These are phyloP conservation scores for Scytalidium sp. DNA, from an alignment of 2,329 filamentous ascomycete genomes.

Conservation along the genomic window DNA sequence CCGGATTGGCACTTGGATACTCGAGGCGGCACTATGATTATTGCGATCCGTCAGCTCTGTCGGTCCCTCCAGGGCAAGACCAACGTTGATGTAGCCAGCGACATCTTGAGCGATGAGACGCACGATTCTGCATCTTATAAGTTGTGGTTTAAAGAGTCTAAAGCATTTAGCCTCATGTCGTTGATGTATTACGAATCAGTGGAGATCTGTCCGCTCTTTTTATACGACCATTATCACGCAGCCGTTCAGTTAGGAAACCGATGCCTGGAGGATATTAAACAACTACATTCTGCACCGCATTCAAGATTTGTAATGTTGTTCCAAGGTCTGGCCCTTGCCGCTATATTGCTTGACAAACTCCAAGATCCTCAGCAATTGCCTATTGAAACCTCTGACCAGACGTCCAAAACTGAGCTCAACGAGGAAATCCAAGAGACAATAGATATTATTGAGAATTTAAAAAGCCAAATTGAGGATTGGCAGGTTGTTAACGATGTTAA, in stretches of 20 bases:
- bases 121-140: slow-evolving; percentile 59
- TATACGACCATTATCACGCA: slow-evolving; percentile 60
- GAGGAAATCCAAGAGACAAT: slow-evolving; percentile 46
- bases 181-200: slow-evolving; percentile 66
- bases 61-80: slow-evolving; percentile 77
- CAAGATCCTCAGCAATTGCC: slow-evolving; percentile 18
- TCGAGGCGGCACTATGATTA: slow-evolving; percentile 67
- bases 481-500: slow-evolving; percentile 65
- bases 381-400: slow-evolving; percentile 37
- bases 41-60: slow-evolving; percentile 62
- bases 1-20: slow-evolving; percentile 70
- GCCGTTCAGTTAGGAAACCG: slow-evolving; percentile 54
- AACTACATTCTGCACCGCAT: slow-evolving; percentile 59
- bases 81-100: slow-evolving; percentile 34
- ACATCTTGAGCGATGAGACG: slow-evolving; percentile 65
- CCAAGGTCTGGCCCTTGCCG: slow-evolving; percentile 55
- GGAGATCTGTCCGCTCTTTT: slow-evolving; percentile 60
- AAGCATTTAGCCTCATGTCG: slow-evolving; percentile 57
- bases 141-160: slow-evolving; percentile 53
- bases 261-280: slow-evolving; percentile 43
- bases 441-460: slow-evolving; percentile 50
- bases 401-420: slow-evolving; percentile 39
- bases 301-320: slow-evolving; percentile 56
- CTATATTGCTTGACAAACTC: slow-evolving; percentile 36
- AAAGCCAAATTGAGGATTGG: slow-evolving; percentile 62